Evolutionary conservation across 192 early-diverging fungal genomes (phyloP), one percentile per base, ranked within the genome.

Genomic region (Coemansia sp.): DNA sequence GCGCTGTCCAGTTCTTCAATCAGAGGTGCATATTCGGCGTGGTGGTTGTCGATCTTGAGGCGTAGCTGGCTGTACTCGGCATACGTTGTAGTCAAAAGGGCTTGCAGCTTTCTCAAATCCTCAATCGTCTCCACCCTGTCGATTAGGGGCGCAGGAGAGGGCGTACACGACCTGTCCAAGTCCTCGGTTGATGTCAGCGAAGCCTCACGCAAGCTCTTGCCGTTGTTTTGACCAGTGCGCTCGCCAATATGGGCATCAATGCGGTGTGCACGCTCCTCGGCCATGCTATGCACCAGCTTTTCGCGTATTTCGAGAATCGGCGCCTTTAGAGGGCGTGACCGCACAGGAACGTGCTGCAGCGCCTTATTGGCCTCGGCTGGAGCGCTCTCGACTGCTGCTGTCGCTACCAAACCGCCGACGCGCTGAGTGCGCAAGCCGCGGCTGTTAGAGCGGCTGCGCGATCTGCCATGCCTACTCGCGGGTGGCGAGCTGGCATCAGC

Each of bases 1-100:
- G 73, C 73, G 2, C 58, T 52, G 1, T 39, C 35, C 18, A 76
- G 70, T 59, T 75, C 78, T 26, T 55, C 59, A 10, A 63, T 48
- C 6, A 76, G 59, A n/a, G 66, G 53, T 38, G 41, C 66, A 63
- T 70, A 72, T 10, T 66, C 64, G 2, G 60, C 26, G 56, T 64
- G 42, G 66, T 52, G 62, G 26, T 33, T 53, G 36, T 76, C 78
- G 20, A 81, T 72, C 36, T 52, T 60, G 39, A 72, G 58, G 35
- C 73, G 73, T 36, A 81, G 57, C 62, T 75, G 70, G 61, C 73
- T 72, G 64, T 75, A 75, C 64, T 76, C 73, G 12, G 69, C 64
- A 36, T 72, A 81, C 11, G 63, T 10, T 25, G 55, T 38, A 0
- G 53, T 36, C 48, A 81, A 37, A 28, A 21, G 59, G 55, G 18